Evolutionary conservation across 2,329 filamentous ascomycete genomes (phyloP).

Genomic region (Zymoseptoria ardabiliae): DNA sequence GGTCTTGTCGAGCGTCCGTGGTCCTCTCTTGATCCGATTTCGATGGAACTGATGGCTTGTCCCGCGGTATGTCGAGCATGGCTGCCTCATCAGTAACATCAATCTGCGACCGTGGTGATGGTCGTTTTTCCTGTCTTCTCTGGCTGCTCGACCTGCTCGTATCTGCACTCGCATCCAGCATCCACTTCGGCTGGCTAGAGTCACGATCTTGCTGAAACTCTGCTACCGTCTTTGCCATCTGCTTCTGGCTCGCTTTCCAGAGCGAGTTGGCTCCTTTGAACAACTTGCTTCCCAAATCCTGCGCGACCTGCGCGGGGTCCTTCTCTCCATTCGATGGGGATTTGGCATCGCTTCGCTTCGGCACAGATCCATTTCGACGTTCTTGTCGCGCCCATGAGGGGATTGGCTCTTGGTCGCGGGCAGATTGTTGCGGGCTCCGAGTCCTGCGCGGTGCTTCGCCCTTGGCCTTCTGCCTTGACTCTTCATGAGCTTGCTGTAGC

Average conservation of each 20-base stretch:
- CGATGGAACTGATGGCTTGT: conserved; percentile 43
- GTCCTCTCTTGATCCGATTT: conserved; percentile 13
- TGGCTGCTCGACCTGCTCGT: conserved; percentile 21
- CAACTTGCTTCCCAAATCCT: conserved; percentile 72
- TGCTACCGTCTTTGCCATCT: conserved; percentile 82
- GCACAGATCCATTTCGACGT: conserved; percentile 41
- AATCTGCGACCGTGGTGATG: conserved; percentile 14
- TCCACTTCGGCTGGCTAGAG: conserved; percentile 84
- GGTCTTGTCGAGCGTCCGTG: background rate
- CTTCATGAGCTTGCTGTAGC: conserved; percentile 80
- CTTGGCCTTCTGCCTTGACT: conserved; percentile 63
- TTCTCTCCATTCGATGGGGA: conserved; percentile 52
- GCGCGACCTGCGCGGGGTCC: conserved; percentile 73
- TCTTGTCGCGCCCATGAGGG: conserved; percentile 60
- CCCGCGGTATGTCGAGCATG: conserved; percentile 62
- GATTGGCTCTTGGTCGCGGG: conserved; percentile 33
- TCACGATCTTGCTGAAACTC: conserved; percentile 75
- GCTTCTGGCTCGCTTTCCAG: conserved; percentile 93
- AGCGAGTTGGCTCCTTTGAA: conserved; percentile 91
- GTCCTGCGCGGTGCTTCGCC: conserved; percentile 22
- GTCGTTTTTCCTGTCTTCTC: conserved; percentile 24
- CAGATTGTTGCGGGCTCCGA: conserved; percentile 18
- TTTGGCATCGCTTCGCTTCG: conserved; percentile 45
- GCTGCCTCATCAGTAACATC: conserved; percentile 53
- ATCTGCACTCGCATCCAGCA: conserved; percentile 58